Base-by-base conservation (phyloP, 805 yeast species). In the Yarrowia phangngaensis region DNA sequence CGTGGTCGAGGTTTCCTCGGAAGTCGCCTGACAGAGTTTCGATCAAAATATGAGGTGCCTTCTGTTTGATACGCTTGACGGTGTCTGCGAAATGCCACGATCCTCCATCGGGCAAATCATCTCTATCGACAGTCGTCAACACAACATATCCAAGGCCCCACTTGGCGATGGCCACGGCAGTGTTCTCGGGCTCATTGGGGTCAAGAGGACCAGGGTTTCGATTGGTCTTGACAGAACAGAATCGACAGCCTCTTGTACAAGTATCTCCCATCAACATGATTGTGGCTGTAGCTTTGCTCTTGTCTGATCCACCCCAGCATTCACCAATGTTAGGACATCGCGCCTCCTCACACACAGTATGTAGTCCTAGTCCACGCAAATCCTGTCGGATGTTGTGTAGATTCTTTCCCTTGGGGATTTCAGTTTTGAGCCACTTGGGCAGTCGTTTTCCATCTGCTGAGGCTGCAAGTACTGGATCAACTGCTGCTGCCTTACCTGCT, bases 91-190 rank as follows among this genome's bases (percentile, higher is more conserved):
- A 76, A 67, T 92, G 98, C 53, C 78, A 71, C 3, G 97, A 81
- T 32, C 99, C 98, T 52, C 97, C 97, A 61, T 92, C 98, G 0
- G 73, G 58, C 57, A 92, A 72, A 65, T 92, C 98, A 65, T 92
- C 99, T 68, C 98, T 77, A 65, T 92, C 99, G 14, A 92, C 98
- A 1, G 98, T 89, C 13, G 99, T 92, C 55, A 92, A 71, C 15
- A 92, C 99, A 8, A 92, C 97, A 63, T 92, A 92, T 20, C 99
- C 99, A 55, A 92, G 74, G 0, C 97, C 97, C 98, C 98, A 92
- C 67, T 95, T 80, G 31, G 86, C 79, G 52, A 92, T 88, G 22
- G 98, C 98, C 58, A 85, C 96, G 0, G 97, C 97, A 0, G 98
- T 94, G 60, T 92, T 87, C 62, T 86, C 96, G 1, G 99, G 99